phyloP scores from a whole-genome alignment of 1,284 basidiomycete genomes.

The Boletellus deceptivus region DNA sequence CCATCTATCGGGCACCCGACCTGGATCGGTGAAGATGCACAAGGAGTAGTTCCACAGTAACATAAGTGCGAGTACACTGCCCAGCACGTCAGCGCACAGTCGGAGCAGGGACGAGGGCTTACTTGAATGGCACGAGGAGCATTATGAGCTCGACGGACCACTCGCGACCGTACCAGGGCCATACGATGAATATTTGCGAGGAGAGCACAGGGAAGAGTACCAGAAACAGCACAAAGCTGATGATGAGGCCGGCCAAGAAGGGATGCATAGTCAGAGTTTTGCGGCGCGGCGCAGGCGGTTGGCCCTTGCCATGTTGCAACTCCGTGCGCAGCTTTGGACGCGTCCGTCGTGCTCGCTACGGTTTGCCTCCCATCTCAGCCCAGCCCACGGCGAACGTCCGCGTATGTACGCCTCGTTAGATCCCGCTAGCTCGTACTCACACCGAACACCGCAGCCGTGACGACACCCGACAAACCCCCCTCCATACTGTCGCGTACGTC shows the following conservation, averaged over 20 bases:
- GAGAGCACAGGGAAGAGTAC: constrained; percentile 89
- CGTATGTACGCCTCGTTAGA: constrained; percentile 1
- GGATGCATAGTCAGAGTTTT: constrained; percentile 41
- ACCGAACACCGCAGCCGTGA: constrained; percentile 3
- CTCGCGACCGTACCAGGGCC: constrained; percentile 84
- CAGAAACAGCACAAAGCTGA: constrained; percentile 69
- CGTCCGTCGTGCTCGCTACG: constrained; percentile 2
- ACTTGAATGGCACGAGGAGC: constrained; percentile 90
- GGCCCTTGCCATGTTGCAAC: constrained; percentile 19
- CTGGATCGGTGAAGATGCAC: constrained; percentile 80
- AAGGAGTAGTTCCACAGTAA: constrained; percentile 87
- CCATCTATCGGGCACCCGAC: constrained; percentile 79
- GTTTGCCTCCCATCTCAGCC: constrained; percentile 10
- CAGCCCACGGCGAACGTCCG: not conserved
- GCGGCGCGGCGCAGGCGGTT: constrained; percentile 6
- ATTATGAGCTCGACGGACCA: constrained; percentile 69
- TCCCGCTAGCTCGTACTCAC: constrained; percentile 10
- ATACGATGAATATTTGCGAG: constrained; percentile 86
- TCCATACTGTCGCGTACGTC: constrained; percentile 26
- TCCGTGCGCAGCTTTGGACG: constrained; percentile 5
- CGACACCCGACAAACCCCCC: not conserved
- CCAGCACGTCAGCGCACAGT: constrained; percentile 11
- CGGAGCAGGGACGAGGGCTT: constrained; percentile 28
- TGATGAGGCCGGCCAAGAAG: constrained; percentile 59
- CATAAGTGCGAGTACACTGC: constrained; percentile 71